These are phyloP conservation scores for Tulasnella sp. DNA, from an alignment of 768 basidiomycete species.

Conservation along the genomic window DNA sequence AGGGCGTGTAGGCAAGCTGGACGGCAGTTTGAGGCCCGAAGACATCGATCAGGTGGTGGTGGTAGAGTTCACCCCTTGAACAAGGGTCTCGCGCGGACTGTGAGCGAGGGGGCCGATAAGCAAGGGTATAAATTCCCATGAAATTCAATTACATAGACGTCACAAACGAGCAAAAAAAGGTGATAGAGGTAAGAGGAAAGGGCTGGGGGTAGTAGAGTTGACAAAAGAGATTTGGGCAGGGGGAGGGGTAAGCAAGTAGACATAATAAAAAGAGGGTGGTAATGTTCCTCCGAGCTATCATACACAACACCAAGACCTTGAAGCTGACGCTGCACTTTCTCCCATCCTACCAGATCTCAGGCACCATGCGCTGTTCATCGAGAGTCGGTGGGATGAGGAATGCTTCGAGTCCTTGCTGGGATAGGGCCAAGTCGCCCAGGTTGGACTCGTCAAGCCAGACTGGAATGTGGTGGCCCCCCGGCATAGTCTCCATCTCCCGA, in stretches of 20 bases:
- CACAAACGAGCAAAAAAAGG: not conserved
- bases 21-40: not conserved
- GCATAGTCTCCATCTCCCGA: constrained; percentile 63
- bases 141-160: constrained; percentile 3
- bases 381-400: constrained; percentile 69
- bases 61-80: not conserved
- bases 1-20: not conserved
- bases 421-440: constrained; percentile 64
- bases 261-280: not conserved
- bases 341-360: constrained; percentile 61
- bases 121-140: constrained; percentile 4
- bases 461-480: constrained; percentile 52
- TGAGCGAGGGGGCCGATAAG: not conserved
- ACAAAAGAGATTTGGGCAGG: not conserved
- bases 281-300: not conserved
- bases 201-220: not conserved
- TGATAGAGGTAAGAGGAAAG: not conserved
- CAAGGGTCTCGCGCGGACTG: not conserved
- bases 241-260: not conserved
- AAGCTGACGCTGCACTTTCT: not conserved
- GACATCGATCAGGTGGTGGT: not conserved
- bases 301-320: constrained; percentile 1
- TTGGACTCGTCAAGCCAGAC: constrained; percentile 83
- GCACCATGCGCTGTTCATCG: constrained; percentile 39
- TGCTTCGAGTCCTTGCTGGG: constrained; percentile 71